phyloP scores from a whole-genome alignment of 2,329 filamentous ascomycete species.

The Aspergillus jensenii region DNA sequence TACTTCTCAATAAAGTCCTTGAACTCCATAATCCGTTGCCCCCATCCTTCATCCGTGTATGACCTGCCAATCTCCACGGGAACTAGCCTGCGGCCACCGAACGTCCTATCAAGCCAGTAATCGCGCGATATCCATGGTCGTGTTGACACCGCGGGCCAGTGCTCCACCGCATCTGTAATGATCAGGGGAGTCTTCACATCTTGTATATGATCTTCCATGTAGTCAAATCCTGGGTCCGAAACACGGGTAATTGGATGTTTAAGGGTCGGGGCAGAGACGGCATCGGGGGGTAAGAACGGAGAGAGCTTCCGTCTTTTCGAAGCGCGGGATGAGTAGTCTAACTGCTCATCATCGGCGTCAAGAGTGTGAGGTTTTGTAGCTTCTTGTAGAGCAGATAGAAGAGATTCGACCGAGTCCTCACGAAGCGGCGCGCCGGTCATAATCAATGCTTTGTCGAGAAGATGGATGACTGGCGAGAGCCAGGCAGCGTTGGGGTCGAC shows the following conservation, averaged over 20 bases:
- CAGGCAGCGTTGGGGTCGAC: conserved; percentile 35
- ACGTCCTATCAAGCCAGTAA: conserved; percentile 73
- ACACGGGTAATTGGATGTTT: conserved; percentile 41
- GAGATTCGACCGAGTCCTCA: conserved; percentile 42
- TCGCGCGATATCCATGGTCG: conserved; percentile 69
- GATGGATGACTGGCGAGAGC: conserved; percentile 60
- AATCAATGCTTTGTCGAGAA: conserved; percentile 75
- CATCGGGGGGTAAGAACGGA: conserved; percentile 34
- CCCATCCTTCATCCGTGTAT: conserved; percentile 84
- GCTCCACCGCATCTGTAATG: conserved; percentile 62
- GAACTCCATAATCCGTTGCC: conserved; percentile 77
- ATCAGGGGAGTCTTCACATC: conserved; percentile 60
- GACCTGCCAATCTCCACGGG: conserved; percentile 83
- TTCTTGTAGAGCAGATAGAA: conserved; percentile 35
- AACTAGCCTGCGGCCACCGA: conserved; percentile 75
- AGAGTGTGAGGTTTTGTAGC: conserved; percentile 10
- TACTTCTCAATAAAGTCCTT: conserved; percentile 65
- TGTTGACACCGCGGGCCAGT: conserved; percentile 75
- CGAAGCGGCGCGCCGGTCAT: conserved; percentile 66
- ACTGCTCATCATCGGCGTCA: not conserved
- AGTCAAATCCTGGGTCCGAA: conserved; percentile 53
- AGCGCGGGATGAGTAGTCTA: conserved; percentile 3
- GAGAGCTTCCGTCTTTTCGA: conserved; percentile 35
- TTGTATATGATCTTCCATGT: conserved; percentile 62
- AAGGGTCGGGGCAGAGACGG: conserved; percentile 33